phyloP scores from a whole-genome alignment of 1,139 yeast species.

The Arxiozyma bovina region DNA sequence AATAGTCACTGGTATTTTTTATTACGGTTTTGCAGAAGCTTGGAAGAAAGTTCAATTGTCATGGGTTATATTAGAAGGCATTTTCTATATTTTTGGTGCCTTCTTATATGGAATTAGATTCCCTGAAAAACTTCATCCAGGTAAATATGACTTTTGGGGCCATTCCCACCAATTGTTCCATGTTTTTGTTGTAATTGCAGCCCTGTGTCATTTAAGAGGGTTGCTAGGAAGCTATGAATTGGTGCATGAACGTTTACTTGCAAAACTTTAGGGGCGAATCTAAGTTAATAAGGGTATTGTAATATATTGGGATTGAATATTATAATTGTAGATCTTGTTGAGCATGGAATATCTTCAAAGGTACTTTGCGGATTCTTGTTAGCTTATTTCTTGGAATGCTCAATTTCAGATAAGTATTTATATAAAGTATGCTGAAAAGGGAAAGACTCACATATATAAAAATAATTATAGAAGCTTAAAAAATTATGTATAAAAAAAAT shows the following conservation, averaged over 20 bases:
- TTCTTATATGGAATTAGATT: constrained; percentile 64
- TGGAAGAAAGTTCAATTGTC: constrained; percentile 43
- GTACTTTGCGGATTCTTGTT: not conserved
- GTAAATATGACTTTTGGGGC: constrained; percentile 62
- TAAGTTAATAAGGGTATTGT: not conserved
- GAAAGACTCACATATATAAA: not conserved
- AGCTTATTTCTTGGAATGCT: not conserved
- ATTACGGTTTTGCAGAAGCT: constrained; percentile 41
- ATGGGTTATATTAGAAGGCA: constrained; percentile 64
- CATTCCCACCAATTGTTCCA: constrained; percentile 89
- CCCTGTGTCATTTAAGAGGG: constrained; percentile 64
- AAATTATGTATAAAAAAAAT: no score
- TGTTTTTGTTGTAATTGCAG: constrained; percentile 72
- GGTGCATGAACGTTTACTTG: constrained; percentile 32
- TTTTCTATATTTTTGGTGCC: constrained; percentile 72
- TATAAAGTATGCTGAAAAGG: not conserved
- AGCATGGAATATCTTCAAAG: not conserved
- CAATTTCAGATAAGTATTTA: not conserved
- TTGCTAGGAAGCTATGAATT: constrained; percentile 51
- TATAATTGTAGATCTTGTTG: no score
- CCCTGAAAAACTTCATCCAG: constrained; percentile 69
- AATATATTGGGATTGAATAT: not conserved
- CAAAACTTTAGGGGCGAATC: not conserved
- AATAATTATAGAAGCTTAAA: no score
- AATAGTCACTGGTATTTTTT: constrained; percentile 41